These are phyloP conservation scores for Scedosporium apiospermum DNA, from an alignment of 2,329 filamentous ascomycete species.

Conservation along the genomic window DNA sequence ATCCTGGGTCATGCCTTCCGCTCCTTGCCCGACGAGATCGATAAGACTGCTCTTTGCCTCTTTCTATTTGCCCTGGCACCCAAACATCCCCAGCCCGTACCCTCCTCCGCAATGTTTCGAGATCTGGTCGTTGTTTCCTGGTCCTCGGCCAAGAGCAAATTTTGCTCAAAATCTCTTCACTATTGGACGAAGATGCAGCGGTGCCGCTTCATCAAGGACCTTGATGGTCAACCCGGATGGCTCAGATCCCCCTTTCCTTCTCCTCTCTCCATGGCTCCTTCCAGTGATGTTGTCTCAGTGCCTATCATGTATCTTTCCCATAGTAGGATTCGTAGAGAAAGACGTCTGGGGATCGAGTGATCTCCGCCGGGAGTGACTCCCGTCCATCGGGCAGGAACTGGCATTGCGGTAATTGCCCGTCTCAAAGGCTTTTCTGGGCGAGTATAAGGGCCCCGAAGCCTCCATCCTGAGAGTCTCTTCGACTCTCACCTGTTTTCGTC, in stretches of 20 bases:
- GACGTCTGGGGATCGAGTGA: background rate
- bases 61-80: background rate
- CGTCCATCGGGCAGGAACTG: background rate
- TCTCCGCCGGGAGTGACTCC: background rate
- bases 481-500: background rate
- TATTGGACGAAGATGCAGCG: background rate
- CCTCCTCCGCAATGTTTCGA: background rate
- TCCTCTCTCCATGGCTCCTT: background rate
- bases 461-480: background rate
- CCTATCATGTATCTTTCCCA: background rate
- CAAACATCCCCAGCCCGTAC: background rate
- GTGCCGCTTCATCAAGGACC: background rate
- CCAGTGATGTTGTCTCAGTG: background rate
- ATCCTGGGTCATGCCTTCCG: no score
- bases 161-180: background rate
- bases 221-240: constrained; percentile 5
- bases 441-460: background rate
- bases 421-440: background rate
- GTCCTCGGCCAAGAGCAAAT: background rate
- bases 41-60: no score
- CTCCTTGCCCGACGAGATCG: no score
- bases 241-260: background rate
- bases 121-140: background rate
- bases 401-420: background rate
- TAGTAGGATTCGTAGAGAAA: background rate